Conservation (phyloP, 805 yeast species). For the Kazachstania bromeliacearum region DNA sequence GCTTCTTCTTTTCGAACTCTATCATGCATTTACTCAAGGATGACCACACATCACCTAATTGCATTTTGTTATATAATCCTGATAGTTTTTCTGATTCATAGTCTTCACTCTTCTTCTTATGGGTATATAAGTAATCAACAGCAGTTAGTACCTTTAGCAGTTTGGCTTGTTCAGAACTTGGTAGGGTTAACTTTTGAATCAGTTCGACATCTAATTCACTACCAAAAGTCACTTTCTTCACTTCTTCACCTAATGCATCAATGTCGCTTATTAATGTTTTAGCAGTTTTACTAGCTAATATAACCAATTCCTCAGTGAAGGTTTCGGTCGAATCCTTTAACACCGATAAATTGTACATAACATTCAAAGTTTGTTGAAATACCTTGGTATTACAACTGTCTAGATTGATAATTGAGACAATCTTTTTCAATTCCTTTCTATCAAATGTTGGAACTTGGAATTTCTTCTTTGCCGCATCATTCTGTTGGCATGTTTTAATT, state of each 20-base stretch:
- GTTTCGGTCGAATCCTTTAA: conserved; percentile 52
- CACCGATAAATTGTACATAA: conserved; percentile 66
- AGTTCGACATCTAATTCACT: conserved; percentile 45
- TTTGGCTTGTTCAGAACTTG: conserved; percentile 82
- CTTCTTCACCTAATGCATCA: conserved; percentile 37
- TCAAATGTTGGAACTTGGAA: conserved; percentile 55
- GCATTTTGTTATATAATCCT: conserved; percentile 52
- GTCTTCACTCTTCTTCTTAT: conserved; percentile 19
- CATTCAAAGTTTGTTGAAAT: conserved; percentile 71
- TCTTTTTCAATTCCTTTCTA: conserved; percentile 46
- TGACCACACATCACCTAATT: conserved; percentile 77
- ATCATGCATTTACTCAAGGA: conserved; percentile 66
- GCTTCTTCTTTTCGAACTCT: conserved; percentile 49
- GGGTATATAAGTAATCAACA: conserved; percentile 66
- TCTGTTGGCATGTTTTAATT: conserved; percentile 33
- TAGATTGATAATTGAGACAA: conserved; percentile 60
- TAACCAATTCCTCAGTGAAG: conserved; percentile 59
- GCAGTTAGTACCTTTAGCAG: conserved; percentile 81
- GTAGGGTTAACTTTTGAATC: conserved; percentile 60
- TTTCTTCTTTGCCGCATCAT: conserved; percentile 21
- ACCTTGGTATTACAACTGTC: conserved; percentile 81
- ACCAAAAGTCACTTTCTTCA: conserved; percentile 31
- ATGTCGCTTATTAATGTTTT: conserved; percentile 47
- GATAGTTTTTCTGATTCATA: conserved; percentile 39
- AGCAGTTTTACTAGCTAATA: conserved; percentile 53